A percentile compares a stretch with the other conserved stretches of the same genome.
These are phyloP conservation scores for Penicillium occitanis DNA, from an alignment of 2,329 filamentous ascomycete genomes.

Conservation along the genomic window DNA sequence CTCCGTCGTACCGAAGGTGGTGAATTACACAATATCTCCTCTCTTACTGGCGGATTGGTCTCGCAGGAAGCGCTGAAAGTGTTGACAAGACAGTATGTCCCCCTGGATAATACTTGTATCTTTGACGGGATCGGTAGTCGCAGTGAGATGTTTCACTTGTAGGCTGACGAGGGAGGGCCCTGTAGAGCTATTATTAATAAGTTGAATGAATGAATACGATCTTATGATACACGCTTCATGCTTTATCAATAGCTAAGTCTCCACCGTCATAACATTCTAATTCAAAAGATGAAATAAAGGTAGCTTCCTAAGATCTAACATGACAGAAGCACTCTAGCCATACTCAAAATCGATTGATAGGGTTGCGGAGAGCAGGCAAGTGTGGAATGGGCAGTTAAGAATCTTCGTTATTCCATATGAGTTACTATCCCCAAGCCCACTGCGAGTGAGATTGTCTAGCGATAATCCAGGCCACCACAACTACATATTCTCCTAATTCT, in stretches of 20 bases:
- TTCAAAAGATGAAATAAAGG: not conserved
- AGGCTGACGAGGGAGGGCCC: not conserved
- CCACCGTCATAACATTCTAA: not conserved
- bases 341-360: too few relatives aligned
- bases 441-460: too few relatives aligned
- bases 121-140: constrained; percentile 62
- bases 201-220: not conserved
- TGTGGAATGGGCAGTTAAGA: too few relatives aligned
- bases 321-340: too few relatives aligned
- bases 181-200: not conserved
- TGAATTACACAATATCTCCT: constrained; percentile 90
- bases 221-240: not conserved
- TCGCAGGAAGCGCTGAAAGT: constrained; percentile 96
- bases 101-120: constrained; percentile 62
- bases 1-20: constrained; percentile 74
- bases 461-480: too few relatives aligned
- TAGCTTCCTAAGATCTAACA: too few relatives aligned
- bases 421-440: too few relatives aligned
- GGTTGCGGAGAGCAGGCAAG: too few relatives aligned
- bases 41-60: constrained; percentile 83
- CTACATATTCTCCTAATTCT: too few relatives aligned
- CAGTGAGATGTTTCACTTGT: constrained; percentile 53
- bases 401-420: too few relatives aligned
- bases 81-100: constrained; percentile 64
- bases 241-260: not conserved